These are phyloP conservation scores for Cystobasidium ongulense DNA, from an alignment of 768 basidiomycete species.

Conservation along the genomic window DNA sequence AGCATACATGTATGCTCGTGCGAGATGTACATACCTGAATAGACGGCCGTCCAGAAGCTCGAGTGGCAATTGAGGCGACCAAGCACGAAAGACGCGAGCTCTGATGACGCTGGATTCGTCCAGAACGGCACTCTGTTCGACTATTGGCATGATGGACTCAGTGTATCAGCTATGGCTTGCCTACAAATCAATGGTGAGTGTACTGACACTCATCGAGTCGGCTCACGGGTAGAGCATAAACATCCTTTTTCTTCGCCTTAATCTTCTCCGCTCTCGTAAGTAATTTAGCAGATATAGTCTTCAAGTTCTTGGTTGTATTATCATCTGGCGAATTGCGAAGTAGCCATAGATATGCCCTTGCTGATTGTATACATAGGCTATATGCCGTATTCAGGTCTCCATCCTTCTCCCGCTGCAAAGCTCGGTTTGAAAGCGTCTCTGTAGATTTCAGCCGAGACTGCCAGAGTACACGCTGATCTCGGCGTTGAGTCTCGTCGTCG, in stretches of 20 bases:
- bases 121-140: conserved; percentile 5
- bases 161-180: no score
- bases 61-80: neutral
- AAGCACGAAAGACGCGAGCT: neutral
- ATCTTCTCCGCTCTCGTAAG: conserved; percentile 27
- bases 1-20: neutral
- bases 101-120: neutral
- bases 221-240: neutral
- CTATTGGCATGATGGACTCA: neutral
- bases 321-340: conserved; percentile 8
- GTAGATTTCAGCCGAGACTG: neutral
- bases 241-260: conserved; percentile 13
- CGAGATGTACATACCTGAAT: neutral
- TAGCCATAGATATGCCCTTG: conserved; percentile 20
- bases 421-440: conserved; percentile 6
- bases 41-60: neutral
- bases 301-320: neutral
- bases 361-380: conserved; percentile 17
- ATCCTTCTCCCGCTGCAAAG: conserved; percentile 7
- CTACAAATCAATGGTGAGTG: neutral
- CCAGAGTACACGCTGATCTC: neutral
- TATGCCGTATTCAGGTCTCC: conserved; percentile 14
- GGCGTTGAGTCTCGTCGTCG: neutral
- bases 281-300: conserved; percentile 13
- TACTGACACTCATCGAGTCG: conserved; percentile 7